Evolutionary conservation across 2,329 filamentous ascomycete species (phyloP).

Genomic region (Exophiala xenobiotica): DNA sequence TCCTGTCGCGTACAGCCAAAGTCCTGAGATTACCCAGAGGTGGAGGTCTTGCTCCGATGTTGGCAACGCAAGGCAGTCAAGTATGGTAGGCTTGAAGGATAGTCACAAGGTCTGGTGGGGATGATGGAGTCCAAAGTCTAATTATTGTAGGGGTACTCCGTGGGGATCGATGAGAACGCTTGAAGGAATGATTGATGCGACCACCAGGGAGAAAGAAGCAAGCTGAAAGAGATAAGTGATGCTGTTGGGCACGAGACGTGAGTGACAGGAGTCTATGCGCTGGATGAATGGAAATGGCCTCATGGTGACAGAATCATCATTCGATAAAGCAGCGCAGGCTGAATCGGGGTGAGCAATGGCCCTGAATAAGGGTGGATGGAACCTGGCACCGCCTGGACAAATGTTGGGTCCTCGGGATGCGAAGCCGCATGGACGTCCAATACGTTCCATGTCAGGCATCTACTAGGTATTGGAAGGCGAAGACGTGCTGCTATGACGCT

Average conservation of each 20-base stretch:
- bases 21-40: conserved; percentile 1
- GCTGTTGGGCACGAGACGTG: conserved; percentile 4
- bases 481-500: neutral
- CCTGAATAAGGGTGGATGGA: neutral
- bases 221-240: neutral
- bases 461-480: neutral
- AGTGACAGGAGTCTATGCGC: neutral
- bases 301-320: conserved; percentile 10
- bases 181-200: neutral
- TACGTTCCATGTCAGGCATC: too few relatives aligned
- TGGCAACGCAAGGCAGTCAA: conserved; percentile 12
- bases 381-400: neutral
- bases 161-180: neutral
- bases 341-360: conserved; percentile 1
- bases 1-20: neutral
- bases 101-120: conserved; percentile 14
- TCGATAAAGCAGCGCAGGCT: conserved; percentile 9
- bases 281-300: neutral
- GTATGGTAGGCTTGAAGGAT: neutral
- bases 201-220: conserved; percentile 1
- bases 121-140: conserved; percentile 7
- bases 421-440: too few relatives aligned
- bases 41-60: conserved; percentile 20
- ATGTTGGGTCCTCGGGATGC: neutral
- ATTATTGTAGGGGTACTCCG: neutral